Evolutionary conservation across 805 yeast species (phyloP), one percentile per base, ranked within the genome.

Genomic region (Wickerhamomyces ciferrii): DNA sequence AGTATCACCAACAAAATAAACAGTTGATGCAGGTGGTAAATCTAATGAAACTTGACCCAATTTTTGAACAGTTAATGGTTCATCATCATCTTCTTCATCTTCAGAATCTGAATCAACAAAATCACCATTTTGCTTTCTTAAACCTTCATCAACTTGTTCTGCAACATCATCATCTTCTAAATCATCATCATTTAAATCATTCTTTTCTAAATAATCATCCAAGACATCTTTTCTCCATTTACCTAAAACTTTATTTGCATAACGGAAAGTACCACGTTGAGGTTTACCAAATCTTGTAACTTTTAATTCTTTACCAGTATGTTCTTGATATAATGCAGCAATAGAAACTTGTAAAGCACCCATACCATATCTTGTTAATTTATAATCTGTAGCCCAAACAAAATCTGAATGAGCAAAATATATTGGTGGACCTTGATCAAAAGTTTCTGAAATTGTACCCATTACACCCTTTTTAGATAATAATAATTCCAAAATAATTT

Each of bases 331-430:
- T 48, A 89, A 71, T 0, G 96, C 94, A 46, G 91, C 90, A 59
- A 88, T 81, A 19, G 95, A 84, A 36, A 87, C 90, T 65, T 88
- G 96, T 53, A 89, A 72, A 4, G 97, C 96, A 49, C 97, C 97
- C 95, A 89, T 90, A 50, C 96, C 96, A 61, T 89, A 87, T 62
- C 97, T 75, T 17, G 89, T 80, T 51, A 86, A 71, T 55, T 79
- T 79, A 62, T 86, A 88, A 66, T 88, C 86, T 4, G 96, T 87
- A 13, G 96, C 92, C 96, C 96, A 89, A 46, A 89, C 87, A 58
- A 89, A 85, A 67, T 89, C 97, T 19, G 92, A 85, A 64, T 89
- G 96, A 38, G 96, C 96, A 72, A 88, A 89, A 67, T 85, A 87
- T 47, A 88, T 78, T 42, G 81, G 80, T 31, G 96, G 94, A 35